Percentiles rank a stretch among this genome's conserved stretches.
Evolutionary conservation across 176 grass and related monocot species (phyloP).

Genomic region (Metroxylon sagu): DNA sequence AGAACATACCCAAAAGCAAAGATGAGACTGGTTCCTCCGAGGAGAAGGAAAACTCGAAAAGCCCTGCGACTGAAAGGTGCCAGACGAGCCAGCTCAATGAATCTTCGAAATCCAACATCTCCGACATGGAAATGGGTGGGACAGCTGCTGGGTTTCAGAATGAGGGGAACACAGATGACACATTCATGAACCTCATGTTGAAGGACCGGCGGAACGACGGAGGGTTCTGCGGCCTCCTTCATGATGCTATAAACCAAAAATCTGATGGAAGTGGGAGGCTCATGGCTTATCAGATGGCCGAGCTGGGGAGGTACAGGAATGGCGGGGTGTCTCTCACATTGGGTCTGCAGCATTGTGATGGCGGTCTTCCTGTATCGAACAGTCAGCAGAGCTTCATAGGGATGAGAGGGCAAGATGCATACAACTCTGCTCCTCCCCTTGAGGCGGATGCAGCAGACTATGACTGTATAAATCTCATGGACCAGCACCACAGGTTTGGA

Average conservation of each 20-base stretch:
- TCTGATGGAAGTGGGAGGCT: slow-evolving; percentile 31
- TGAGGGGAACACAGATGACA: slow-evolving; percentile 41
- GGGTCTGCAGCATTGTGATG: slow-evolving; percentile 63
- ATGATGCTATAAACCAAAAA: slow-evolving; percentile 28
- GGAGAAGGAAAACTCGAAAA: slow-evolving; percentile 57
- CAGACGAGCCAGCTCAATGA: slow-evolving; percentile 47
- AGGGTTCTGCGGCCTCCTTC: slow-evolving; percentile 36
- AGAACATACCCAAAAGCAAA: slow-evolving; percentile 44
- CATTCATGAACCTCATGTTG: slow-evolving; percentile 88
- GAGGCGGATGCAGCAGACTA: slow-evolving; percentile 27
- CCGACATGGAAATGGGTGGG: slow-evolving; percentile 26
- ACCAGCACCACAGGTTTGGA: slow-evolving; percentile 47
- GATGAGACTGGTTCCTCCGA: slow-evolving; percentile 49
- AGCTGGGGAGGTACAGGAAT: slow-evolving; percentile 44
- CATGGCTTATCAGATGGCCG: slow-evolving; percentile 57
- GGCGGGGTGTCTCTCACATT: slow-evolving; percentile 66
- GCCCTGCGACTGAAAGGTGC: slow-evolving; percentile 29
- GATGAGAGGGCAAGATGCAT: slow-evolving; percentile 43
- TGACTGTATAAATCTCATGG: slow-evolving; percentile 28
- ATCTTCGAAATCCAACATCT: slow-evolving; percentile 33
- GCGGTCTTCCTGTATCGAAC: slow-evolving; percentile 33
- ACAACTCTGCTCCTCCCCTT: slow-evolving; percentile 29
- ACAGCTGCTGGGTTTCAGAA: slow-evolving; percentile 36
- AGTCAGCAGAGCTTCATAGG: slow-evolving; percentile 38
- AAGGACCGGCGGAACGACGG: slow-evolving; percentile 52